Conservation (phyloP, 2,329 filamentous ascomycete genomes). For the Alternaria infectoria region DNA sequence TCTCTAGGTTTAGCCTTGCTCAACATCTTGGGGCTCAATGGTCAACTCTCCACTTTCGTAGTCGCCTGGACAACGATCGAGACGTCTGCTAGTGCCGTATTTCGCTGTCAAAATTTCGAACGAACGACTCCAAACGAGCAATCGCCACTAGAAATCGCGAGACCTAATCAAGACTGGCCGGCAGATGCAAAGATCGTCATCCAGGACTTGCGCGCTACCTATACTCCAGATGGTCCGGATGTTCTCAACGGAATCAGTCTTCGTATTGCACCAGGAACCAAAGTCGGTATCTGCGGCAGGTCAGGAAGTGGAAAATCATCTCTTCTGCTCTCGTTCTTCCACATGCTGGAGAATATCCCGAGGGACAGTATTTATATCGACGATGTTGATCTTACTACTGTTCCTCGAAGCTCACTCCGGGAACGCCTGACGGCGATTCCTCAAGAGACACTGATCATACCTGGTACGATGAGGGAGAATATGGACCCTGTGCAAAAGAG, state of each 20-base stretch:
- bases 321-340: not conserved
- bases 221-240: not conserved
- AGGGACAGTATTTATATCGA: not conserved
- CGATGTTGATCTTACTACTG: not conserved
- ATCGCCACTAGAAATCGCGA: not conserved
- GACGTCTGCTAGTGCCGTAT: not conserved
- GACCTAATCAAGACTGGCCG: not conserved
- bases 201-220: not conserved
- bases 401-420: not conserved
- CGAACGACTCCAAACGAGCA: not conserved
- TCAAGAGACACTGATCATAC: not conserved
- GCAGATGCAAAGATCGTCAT: not conserved
- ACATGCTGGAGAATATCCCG: accelerated
- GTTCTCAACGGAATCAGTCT: slow-evolving; percentile 44
- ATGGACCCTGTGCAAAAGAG: not conserved
- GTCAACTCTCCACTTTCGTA: not conserved
- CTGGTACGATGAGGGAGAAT: not conserved
- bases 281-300: slow-evolving; percentile 57
- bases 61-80: not conserved
- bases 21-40: slow-evolving; percentile 11
- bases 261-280: slow-evolving; percentile 52
- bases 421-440: not conserved
- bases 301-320: slow-evolving; percentile 51
- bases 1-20: slow-evolving; percentile 23
- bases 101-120: slow-evolving; percentile 17